These are phyloP conservation scores for Teunomyces tritomae DNA, from an alignment of 805 yeast species.

Conservation along the genomic window DNA sequence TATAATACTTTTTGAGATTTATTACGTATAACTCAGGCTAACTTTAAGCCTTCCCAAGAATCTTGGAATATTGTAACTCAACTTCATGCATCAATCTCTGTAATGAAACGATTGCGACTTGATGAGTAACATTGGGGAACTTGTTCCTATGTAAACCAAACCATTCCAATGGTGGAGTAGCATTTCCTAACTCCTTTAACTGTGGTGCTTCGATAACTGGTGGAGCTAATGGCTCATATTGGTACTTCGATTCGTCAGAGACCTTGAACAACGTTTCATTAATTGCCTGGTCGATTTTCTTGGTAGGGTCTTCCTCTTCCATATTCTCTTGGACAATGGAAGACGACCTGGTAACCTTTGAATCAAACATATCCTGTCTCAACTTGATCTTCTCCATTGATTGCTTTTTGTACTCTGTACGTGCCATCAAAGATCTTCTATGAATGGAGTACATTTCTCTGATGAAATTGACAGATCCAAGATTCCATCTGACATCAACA, in stretches of 20 bases:
- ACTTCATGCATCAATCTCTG: constrained; percentile 74
- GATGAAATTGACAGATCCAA: constrained; percentile 86
- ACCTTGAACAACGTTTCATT: constrained; percentile 38
- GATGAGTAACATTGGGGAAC: constrained; percentile 86
- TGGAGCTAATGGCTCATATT: constrained; percentile 63
- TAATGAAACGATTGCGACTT: constrained; percentile 66
- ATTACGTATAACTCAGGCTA: neutral
- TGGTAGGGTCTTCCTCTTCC: constrained; percentile 18
- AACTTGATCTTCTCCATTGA: constrained; percentile 30
- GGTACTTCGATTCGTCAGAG: constrained; percentile 40
- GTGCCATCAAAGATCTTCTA: constrained; percentile 64
- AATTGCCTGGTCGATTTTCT: constrained; percentile 35
- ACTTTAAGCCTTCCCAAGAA: constrained; percentile 41
- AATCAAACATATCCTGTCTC: constrained; percentile 22
- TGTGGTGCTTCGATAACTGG: constrained; percentile 89
- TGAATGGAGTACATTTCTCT: constrained; percentile 92
- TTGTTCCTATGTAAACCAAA: constrained; percentile 87
- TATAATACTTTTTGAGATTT: neutral
- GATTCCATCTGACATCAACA: constrained; percentile 89
- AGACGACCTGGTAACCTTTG: constrained; percentile 8
- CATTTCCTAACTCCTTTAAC: constrained; percentile 87
- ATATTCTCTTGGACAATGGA: constrained; percentile 13
- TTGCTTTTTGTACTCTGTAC: constrained; percentile 40
- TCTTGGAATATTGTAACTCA: constrained; percentile 50
- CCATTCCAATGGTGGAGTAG: constrained; percentile 98